phyloP scores from a whole-genome alignment of 306 rosid species.

The Senna siamea region DNA sequence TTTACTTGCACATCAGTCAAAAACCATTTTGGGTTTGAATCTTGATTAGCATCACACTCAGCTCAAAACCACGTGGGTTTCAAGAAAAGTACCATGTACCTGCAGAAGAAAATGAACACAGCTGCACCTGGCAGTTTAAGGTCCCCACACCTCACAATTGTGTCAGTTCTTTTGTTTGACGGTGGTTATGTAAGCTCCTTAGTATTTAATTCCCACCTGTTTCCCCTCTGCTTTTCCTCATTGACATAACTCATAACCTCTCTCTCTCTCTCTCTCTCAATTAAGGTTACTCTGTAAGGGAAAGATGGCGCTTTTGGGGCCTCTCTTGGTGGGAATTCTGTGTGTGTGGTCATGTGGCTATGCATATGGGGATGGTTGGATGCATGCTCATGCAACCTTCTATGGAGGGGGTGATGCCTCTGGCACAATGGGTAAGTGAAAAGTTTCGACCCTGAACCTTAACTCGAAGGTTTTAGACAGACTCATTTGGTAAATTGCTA shows the following conservation, averaged over 20 bases:
- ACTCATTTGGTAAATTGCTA: not conserved
- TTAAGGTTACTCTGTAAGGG: too few relatives aligned
- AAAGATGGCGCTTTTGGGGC: conserved; percentile 49
- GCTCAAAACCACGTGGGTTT: conserved; percentile 55
- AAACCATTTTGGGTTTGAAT: conserved; percentile 2
- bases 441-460: not conserved
- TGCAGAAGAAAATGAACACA: conserved; percentile 34
- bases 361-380: conserved; percentile 56
- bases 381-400: conserved; percentile 73
- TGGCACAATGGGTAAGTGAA: conserved; percentile 73
- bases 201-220: conserved; percentile 45
- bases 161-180: conserved; percentile 36
- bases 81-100: conserved; percentile 35
- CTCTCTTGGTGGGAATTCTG: conserved; percentile 52
- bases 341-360: conserved; percentile 33
- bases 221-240: conserved; percentile 29
- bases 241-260: not conserved
- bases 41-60: not conserved
- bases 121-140: conserved; percentile 55
- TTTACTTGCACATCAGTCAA: too few relatives aligned
- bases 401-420: conserved; percentile 88
- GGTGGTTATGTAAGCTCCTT: conserved; percentile 2
- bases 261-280: not conserved
- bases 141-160: conserved; percentile 66
- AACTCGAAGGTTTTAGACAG: not conserved